These are phyloP conservation scores for Nakataea oryzae DNA, from an alignment of 2,329 filamentous ascomycete species.

Conservation along the genomic window DNA sequence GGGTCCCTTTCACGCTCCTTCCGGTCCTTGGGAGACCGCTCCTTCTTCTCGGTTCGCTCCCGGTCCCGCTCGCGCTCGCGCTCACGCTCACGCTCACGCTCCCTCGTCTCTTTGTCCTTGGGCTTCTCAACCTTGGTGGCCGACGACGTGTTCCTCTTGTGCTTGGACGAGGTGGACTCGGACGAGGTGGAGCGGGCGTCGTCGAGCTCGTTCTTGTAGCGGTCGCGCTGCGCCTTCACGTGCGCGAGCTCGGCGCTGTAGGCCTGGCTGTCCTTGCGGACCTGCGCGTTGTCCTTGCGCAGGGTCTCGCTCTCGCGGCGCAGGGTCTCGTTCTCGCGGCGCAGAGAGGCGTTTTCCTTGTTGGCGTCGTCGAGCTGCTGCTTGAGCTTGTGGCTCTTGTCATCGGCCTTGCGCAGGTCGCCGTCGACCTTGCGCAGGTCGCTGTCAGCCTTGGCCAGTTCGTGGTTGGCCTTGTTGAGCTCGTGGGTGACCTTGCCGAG, in stretches of 20 bases:
- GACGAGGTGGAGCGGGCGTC: background rate
- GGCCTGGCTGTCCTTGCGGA: background rate
- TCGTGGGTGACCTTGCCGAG: background rate
- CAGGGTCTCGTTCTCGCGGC: background rate
- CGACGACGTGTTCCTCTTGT: background rate
- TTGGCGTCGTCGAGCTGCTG: background rate
- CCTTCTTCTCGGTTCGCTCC: background rate
- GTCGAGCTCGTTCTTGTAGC: background rate
- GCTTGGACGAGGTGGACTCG: background rate
- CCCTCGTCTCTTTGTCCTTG: too few species aligned
- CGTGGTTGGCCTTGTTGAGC: background rate
- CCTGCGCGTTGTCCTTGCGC: background rate
- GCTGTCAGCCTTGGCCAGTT: background rate
- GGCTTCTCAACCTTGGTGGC: background rate
- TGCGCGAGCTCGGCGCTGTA: too few species aligned
- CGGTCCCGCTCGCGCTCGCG: background rate
- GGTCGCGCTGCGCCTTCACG: background rate
- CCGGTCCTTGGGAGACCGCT: background rate
- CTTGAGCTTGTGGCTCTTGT: background rate
- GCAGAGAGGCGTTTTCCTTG: background rate
- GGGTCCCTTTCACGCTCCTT: background rate
- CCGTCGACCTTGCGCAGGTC: background rate
- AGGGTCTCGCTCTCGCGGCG: background rate
- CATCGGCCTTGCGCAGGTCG: background rate
- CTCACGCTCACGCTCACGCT: background rate